Evolutionary conservation across 192 early-diverging fungal genomes (phyloP), one percentile per base, ranked within the genome.

Genomic region (Entomortierella parvispora): DNA sequence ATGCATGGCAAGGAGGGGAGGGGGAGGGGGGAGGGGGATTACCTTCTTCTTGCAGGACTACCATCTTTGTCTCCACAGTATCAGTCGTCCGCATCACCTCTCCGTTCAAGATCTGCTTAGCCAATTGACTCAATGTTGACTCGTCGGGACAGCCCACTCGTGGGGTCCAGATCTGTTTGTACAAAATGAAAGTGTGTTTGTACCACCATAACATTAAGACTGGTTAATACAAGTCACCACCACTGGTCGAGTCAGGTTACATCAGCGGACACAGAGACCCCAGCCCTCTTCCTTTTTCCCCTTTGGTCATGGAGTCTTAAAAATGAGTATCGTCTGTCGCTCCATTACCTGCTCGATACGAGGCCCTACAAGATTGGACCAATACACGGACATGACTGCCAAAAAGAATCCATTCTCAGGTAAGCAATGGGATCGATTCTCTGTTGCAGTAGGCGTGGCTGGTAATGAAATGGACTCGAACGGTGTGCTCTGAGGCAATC

Each of bases 311-410:
- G 37, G 37, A 40, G 37, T 12, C n/a, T n/a, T n/a, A n/a, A n/a
- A n/a, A n/a, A n/a, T n/a, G n/a, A n/a, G n/a, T n/a, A n/a, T n/a
- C n/a, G n/a, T n/a, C n/a, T n/a, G n/a, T n/a, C n/a, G n/a, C n/a
- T n/a, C n/a, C n/a, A n/a, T n/a, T 61, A 84, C 82, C 69, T 82
- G 83, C 28, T 84, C 81, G 48, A 84, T 81, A 46, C 83, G 80
- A 11, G 85, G 85, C 2, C 85, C 85, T 3, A 86, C 76, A 49
- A 86, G 69, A 58, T 86, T 86, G 11, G 85, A 86, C 85, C 85
- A 86, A 33, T 83, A 81, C 25, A 86, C 63, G 9, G 83, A 72
- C 74, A 86, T 75, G 40, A 84, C 81, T 2, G 83, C 83, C 11
- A 81, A 74, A 67, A 86, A 86, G 49, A 86, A 86, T n/a, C 81